Evolutionary conservation across 1,284 basidiomycete genomes (phyloP).

Genomic region (Apiotrichum montevideense): DNA sequence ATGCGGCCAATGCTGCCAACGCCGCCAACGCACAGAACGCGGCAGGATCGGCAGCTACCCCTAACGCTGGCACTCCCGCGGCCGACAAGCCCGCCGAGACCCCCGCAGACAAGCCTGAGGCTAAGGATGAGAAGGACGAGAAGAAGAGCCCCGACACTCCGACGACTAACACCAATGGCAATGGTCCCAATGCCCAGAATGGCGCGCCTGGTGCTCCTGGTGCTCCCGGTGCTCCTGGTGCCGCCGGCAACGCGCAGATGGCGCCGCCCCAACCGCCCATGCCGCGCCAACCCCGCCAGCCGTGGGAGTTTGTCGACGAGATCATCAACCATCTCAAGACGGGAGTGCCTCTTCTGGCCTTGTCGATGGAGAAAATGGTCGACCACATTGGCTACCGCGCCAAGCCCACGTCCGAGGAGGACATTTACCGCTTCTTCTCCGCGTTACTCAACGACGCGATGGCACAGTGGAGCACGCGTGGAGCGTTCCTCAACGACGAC

Average conservation of each 20-base stretch:
- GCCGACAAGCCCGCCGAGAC: background rate
- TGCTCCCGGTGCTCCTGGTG: constrained; percentile 8
- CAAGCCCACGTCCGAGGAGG: constrained; percentile 87
- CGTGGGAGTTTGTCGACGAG: constrained; percentile 91
- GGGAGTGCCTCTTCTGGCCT: constrained; percentile 86
- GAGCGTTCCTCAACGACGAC: constrained; percentile 65
- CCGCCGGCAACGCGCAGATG: constrained; percentile 21
- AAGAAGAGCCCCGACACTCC: constrained; percentile 16
- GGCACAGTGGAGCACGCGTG: constrained; percentile 64
- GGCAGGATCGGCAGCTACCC: constrained; percentile 46
- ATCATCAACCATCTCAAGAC: constrained; percentile 93
- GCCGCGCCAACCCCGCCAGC: constrained; percentile 59
- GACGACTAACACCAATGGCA: constrained; percentile 1
- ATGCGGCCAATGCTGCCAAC: constrained; percentile 46
- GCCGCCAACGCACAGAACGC: constrained; percentile 24
- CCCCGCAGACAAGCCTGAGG: constrained; percentile 12
- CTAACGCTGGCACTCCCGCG: constrained; percentile 27
- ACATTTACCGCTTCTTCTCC: constrained; percentile 86
- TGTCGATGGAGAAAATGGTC: constrained; percentile 95
- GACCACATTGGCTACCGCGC: constrained; percentile 91
- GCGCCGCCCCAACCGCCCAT: constrained; percentile 33
- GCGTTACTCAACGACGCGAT: constrained; percentile 67
- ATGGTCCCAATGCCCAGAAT: background rate
- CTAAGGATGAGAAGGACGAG: constrained; percentile 24
- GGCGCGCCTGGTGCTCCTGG: background rate